Evolutionary conservation across 2,329 filamentous ascomycete species (phyloP).

Genomic region (Blastomyces gilchristii): DNA sequence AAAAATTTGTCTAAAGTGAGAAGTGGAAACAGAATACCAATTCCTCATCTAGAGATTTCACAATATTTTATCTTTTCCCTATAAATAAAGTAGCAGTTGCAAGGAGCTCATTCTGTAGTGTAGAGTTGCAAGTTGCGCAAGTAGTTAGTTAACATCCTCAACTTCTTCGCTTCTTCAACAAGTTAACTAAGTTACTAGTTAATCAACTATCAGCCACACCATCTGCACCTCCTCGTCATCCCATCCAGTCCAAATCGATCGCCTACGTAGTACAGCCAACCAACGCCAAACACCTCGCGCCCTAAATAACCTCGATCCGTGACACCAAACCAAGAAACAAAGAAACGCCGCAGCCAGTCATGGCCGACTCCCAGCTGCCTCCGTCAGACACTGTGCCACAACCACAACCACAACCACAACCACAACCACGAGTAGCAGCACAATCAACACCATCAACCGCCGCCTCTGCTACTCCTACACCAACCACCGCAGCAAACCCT

Average conservation of each 20-base stretch:
- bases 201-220: neutral
- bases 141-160: too few relatives aligned
- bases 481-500: neutral
- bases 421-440: neutral
- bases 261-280: neutral
- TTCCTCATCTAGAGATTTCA: neutral
- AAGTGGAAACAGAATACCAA: neutral
- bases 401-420: conserved; percentile 1
- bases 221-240: neutral
- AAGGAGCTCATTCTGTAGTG: neutral
- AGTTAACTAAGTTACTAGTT: too few relatives aligned
- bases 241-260: neutral
- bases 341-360: neutral
- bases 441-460: conserved; percentile 4
- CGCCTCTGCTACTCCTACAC: neutral
- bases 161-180: too few relatives aligned
- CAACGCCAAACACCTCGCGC: neutral
- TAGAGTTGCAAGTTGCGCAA: neutral
- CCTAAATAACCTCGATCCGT: neutral
- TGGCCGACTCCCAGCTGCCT: conserved; percentile 5
- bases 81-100: too few relatives aligned
- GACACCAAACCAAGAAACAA: neutral
- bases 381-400: conserved; percentile 1
- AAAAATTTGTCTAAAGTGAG: neutral
- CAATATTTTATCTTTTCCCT: neutral